phyloP scores from a whole-genome alignment of 2,329 filamentous ascomycete genomes.

The Cordyceps cateniannulata region DNA sequence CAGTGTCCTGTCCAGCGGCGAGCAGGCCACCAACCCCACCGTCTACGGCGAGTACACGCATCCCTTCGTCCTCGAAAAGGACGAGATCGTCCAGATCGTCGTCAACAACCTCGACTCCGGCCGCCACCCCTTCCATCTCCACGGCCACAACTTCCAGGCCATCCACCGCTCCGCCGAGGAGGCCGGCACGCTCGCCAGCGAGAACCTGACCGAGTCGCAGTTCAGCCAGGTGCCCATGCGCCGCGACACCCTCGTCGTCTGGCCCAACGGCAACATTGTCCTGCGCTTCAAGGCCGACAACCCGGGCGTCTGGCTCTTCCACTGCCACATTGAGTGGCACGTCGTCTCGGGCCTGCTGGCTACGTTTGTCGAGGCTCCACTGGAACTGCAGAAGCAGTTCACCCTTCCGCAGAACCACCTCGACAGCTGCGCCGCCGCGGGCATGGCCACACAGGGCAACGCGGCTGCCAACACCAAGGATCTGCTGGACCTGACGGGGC shows the following conservation, averaged over 20 bases:
- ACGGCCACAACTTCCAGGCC: slow-evolving; percentile 70
- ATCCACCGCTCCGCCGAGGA: slow-evolving; percentile 54
- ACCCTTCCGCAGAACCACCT: slow-evolving; percentile 54
- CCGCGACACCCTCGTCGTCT: slow-evolving; percentile 61
- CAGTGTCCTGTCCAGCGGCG: slow-evolving; percentile 59
- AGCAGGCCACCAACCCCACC: slow-evolving; percentile 49
- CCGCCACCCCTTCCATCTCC: slow-evolving; percentile 71
- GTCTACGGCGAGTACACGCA: slow-evolving; percentile 64
- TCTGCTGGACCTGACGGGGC: slow-evolving; percentile 55
- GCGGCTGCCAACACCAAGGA: slow-evolving; percentile 66
- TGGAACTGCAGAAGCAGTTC: slow-evolving; percentile 53
- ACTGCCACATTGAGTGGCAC: slow-evolving; percentile 80
- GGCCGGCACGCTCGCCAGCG: slow-evolving; percentile 46
- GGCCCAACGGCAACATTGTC: slow-evolving; percentile 60
- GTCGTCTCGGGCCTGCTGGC: slow-evolving; percentile 59
- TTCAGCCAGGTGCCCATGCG: slow-evolving; percentile 55
- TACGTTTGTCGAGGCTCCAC: slow-evolving; percentile 57
- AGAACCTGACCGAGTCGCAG: slow-evolving; percentile 35
- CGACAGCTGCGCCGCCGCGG: slow-evolving; percentile 48
- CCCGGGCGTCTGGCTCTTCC: slow-evolving; percentile 65
- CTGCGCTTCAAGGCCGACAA: slow-evolving; percentile 63
- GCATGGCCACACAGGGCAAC: slow-evolving; percentile 55
- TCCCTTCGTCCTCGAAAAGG: slow-evolving; percentile 60
- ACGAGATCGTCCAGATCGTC: slow-evolving; percentile 63
- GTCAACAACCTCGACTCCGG: slow-evolving; percentile 70